Base-by-base conservation (phyloP, 805 yeast genomes). In the Myxozyma mucilagina region DNA sequence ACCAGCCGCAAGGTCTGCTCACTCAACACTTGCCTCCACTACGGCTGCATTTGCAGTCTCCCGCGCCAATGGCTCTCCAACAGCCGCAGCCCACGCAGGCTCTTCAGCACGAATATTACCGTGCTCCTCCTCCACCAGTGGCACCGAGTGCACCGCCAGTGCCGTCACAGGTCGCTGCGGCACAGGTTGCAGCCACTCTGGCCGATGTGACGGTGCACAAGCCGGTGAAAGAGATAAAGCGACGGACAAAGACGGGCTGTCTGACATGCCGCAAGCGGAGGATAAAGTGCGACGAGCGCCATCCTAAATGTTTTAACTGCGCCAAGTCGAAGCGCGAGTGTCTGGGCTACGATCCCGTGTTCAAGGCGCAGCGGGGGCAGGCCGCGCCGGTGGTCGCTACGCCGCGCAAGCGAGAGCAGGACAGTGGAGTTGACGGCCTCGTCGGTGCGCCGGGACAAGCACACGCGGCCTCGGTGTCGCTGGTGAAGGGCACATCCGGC, bases 251-350 rank as follows among this genome's bases (percentile, higher is more conserved):
- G 41, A 67, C 71, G 34, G 87, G 87, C 14, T 84, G 87, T 69
- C 72, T 82, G 54, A 83, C 86, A 10, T 85, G 89, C 68, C 80
- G 89, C 56, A 82, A 83, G 61, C 77, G 89, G 47, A 85, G 86
- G 71, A 83, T 85, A 76, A 85, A 84, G 69, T 85, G 89, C 72
- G 89, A 85, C 68, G 87, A 84, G 70, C 80, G 78, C 44, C 80
- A 80, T 57, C 89, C 89, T 1, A 80, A 80, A 38, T 85, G 89
- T 71, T 76, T 79, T 43, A 83, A 84, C 62, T 69, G 71, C 58
- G 42, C 61, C 9, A 68, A 69, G 47, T 61, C 66, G 6, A 66
- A 66, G 41, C 65, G 68, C 31, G 64, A 54, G 49, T 66, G 68
- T 50, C 59, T 66, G 18, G 68, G 68, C 43, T 66, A 66, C 54